These are phyloP conservation scores for Camelina hispida DNA, from an alignment of 345 rosid species.

Conservation along the genomic window DNA sequence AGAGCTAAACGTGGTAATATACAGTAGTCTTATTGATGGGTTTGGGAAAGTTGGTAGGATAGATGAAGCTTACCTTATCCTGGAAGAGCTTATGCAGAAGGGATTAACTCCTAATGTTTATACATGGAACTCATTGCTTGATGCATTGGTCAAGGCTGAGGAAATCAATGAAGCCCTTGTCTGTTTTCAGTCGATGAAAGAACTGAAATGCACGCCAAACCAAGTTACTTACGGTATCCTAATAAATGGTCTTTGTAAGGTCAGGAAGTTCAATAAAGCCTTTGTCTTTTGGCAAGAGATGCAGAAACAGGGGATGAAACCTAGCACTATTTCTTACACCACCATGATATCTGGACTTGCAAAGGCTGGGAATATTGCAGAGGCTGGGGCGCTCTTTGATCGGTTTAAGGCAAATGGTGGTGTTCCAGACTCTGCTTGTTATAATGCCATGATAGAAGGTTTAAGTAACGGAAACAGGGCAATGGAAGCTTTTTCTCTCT, in stretches of 20 bases:
- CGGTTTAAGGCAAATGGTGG: slow-evolving; percentile 74
- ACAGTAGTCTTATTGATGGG: slow-evolving; percentile 90
- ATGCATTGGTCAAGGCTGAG: slow-evolving; percentile 87
- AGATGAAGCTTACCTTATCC: slow-evolving; percentile 92
- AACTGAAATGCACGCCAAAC: slow-evolving; percentile 72
- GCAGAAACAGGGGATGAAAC: slow-evolving; percentile 80
- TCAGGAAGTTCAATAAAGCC: slow-evolving; percentile 93
- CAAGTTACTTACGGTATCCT: slow-evolving; percentile 75
- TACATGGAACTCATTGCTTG: slow-evolving; percentile 97
- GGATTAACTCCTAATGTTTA: slow-evolving; percentile 80
- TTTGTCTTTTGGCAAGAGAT: slow-evolving; percentile 99
- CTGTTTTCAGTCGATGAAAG: slow-evolving; percentile 87
- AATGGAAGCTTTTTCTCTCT: slow-evolving; percentile 69
- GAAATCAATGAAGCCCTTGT: slow-evolving; percentile 86
- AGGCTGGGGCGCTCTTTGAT: slow-evolving; percentile 72
- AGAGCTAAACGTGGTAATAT: slow-evolving; percentile 75
- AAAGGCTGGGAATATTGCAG: slow-evolving; percentile 80
- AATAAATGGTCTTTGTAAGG: slow-evolving; percentile 84
- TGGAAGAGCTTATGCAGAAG: slow-evolving; percentile 95
- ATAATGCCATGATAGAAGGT: slow-evolving; percentile 85
- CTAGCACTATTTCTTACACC: slow-evolving; percentile 71
- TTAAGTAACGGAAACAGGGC: slow-evolving; percentile 79
- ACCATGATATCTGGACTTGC: slow-evolving; percentile 90
- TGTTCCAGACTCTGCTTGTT: slow-evolving; percentile 74
- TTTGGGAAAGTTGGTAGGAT: slow-evolving; percentile 97